Conservation (phyloP, 805 yeast genomes). For the Candida nitratophila region DNA sequence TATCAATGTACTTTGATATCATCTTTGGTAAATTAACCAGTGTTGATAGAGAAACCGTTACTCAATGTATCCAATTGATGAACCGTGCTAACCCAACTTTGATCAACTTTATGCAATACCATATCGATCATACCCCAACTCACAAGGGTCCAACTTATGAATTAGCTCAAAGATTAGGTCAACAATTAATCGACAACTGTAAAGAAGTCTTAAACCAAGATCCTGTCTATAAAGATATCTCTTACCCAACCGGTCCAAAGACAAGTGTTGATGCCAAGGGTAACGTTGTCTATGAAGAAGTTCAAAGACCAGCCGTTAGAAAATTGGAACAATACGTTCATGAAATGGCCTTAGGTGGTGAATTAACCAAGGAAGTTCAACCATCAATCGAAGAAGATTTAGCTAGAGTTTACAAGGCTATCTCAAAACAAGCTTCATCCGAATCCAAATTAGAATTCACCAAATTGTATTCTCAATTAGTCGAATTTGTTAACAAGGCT, state of each 20-base stretch:
- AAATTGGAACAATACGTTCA: conserved; percentile 92
- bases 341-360: conserved; percentile 95
- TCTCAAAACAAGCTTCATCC: conserved; percentile 66
- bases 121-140: conserved; percentile 76
- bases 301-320: conserved; percentile 82
- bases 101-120: conserved; percentile 94
- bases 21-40: conserved; percentile 88
- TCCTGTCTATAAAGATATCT: conserved; percentile 94
- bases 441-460: conserved; percentile 67
- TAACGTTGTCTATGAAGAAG: conserved; percentile 76
- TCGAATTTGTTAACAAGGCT: conserved; percentile 60
- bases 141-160: conserved; percentile 89
- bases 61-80: conserved; percentile 96
- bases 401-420: conserved; percentile 73
- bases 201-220: conserved; percentile 68
- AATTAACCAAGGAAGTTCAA: conserved; percentile 60
- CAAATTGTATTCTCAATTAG: conserved; percentile 61
- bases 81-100: conserved; percentile 92
- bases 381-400: conserved; percentile 83
- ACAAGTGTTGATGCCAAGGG: conserved; percentile 86
- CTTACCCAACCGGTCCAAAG: conserved; percentile 92
- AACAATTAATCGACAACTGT: conserved; percentile 93
- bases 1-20: conserved; percentile 90
- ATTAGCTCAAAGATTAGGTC: conserved; percentile 84
- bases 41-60: conserved; percentile 92